Base-by-base conservation (phyloP, 768 basidiomycete species). In the Imleria badia region DNA sequence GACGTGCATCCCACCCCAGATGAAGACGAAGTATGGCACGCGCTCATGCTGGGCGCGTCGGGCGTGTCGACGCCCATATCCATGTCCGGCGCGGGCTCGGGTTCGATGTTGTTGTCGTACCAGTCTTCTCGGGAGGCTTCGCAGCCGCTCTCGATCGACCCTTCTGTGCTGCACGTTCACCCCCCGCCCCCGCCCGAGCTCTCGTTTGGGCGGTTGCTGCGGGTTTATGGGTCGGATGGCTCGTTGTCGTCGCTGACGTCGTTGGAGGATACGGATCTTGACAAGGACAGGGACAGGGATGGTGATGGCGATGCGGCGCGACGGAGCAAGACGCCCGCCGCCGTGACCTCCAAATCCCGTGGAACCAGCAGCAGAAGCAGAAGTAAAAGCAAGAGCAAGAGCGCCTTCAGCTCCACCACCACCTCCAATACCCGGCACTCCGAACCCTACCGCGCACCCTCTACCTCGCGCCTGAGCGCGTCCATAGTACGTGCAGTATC, bases 1-100 rank as follows among this genome's bases (percentile, higher is more conserved):
- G 38, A 45, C 6, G 17, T 33, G 6, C 14, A 14, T 17, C 56
- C 29, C 1, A 22, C 40, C n/a, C 56, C 48, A 41, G 68, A 66
- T 13, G 64, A 70, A 36, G 56, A 59, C 10, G 68, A 64, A 20
- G 60, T 66, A 7, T 55, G 49, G 60, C 51, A n/a, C 35, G 38
- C 59, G 17, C 66, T 69, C n/a, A 22, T 65, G 42, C 31, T 42
- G 6, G 45, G n/a, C 5, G 22, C n/a, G 5, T 63, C 67, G 14
- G 47, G 49, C 13, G 35, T 48, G n/a, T 59, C 58, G 22, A 60
- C 63, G 17, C 59, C n/a, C n/a, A n/a, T n/a, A n/a, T n/a, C 60
- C 1, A 8, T 20, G 9, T 42, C 35, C 12, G 47, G 22, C 17
- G 22, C 50, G 7, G 5, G 29, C 0, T 20, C 55, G 19, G n/a